Base-by-base conservation (phyloP, 257 asterid species). In the Ophiorrhiza pumila region DNA sequence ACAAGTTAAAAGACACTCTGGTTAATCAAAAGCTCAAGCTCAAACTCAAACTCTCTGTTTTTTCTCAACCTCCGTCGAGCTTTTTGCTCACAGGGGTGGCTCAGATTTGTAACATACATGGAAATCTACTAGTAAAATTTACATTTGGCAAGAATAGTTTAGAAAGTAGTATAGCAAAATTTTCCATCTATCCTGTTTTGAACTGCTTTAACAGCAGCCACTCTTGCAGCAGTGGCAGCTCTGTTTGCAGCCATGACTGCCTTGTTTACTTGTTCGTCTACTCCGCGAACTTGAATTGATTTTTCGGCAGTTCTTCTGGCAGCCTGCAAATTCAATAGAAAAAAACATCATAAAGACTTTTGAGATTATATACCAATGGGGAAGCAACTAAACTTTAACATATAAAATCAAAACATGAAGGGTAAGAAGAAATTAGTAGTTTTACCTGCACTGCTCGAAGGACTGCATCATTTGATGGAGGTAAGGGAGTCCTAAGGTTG, bases 131-230 rank as follows among this genome's bases (percentile, higher is more conserved):
- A 61, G 22, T 79, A 58, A 78, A 63, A 77, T 81, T 78, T 81
- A 85, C 89, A 85, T 60, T 72, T 70, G 68, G 71, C 85, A 66
- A 59, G 14, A 49, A n/a, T 52, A 59, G 58, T 80, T 61, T 67
- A 91, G 53, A 60, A 45, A 88, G 85, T 71, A 82, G 88, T 87
- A 42, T 86, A 87, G 56, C 95, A 90, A 86, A 89, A 80, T 59
- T 86, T 83, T 41, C 95, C 95, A 71, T 87, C 91, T 29, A 89
- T 88, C 76, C 89, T 81, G 80, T 88, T 93, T 74, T 93, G 96
- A 77, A 91, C 96, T 37, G 97, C 98, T 84, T 89, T 93, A 56
- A 91, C 85, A 4, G 98, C 98, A 71, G 97, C 97, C 31, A 93
- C 98, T 80, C 98, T 84, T 0, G 96, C 96, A 0, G 97, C 96